Base-by-base conservation (phyloP, 2,329 filamentous ascomycete genomes). In the Curvularia lunata region DNA sequence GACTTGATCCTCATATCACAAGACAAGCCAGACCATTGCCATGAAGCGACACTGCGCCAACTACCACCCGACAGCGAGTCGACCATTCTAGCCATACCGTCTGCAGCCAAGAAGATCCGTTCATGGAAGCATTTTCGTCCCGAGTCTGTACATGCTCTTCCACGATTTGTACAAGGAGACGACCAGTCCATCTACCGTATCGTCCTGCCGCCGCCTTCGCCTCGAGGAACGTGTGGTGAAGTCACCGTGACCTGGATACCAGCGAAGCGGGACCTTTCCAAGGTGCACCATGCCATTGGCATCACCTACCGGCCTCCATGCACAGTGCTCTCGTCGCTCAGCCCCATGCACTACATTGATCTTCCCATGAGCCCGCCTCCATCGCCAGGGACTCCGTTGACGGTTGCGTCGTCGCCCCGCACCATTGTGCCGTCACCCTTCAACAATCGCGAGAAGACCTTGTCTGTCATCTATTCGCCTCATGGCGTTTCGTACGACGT, bases 161-260 rank as follows among this genome's bases (percentile, higher is more conserved):
- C 74, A 18, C 77, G 76, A 47, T 85, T 80, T 61, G 74, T 75
- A 37, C 65, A 75, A 25, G 74, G 75, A 37, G 75, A 78, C 34
- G 70, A 68, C 2, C 67, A 71, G 32, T 78, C 78, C 6, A 67
- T 84, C 42, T 71, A 80, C 62, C 74, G 80, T 41, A 77, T 91
- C 8, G 76, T 81, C 0, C 78, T 91, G 4, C 84, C 85, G 2
- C 74, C 86, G 0, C 73, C 83, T 23, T 77, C 81, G 2, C 75
- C 81, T 0, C 80, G 81, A 23, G 86, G 85, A 5, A 76, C 80
- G 13, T 78, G 82, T 8, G 89, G 89, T 18, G 88, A 91, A 76
- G 82, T 91, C n/a, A 91, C 88, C 0, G 80, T 92, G n/a, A 81
- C 88, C 1, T 87, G 86, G 71, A 83, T 91, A 28, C 79, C 84